Evolutionary conservation across 83 land plant species (phyloP), one percentile per base, ranked within the genome.

Genomic region (Picea mariana): DNA sequence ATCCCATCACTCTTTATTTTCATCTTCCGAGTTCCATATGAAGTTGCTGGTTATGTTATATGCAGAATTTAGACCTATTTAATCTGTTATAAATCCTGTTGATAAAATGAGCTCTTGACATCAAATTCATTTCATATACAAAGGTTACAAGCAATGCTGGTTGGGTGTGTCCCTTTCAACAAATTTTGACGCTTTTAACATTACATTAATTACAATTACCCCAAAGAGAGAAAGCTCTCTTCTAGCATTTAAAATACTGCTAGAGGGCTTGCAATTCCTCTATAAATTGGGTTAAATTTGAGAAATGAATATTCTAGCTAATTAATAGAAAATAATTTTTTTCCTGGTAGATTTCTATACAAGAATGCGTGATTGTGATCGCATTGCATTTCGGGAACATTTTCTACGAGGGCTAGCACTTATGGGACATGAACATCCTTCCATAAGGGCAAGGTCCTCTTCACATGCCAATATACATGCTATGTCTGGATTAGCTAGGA

Each of bases 401-500:
- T 85, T 84, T 80, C 52, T 67, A 0, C 87, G 83, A 21, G 84
- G 59, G 23, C 66, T 81, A 40, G 79, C 81, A 15, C 27, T 82
- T 40, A 87, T 81, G 9, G 79, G 62, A 62, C 89, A 87, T 8
- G 89, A 73, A 65, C 86, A 84, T 18, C 86, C 89, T 75, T 84
- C 87, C 15, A 87, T 86, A 12, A 87, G 84, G 78, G 81, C 89
- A 31, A 85, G 81, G 49, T 87, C 89, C 75, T 87, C 89, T 55
- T 85, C 87, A 71, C 65, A 84, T 34, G 84, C 82, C 40, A 87
- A 67, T 23, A 87, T 87, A 58, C 81, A 77, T 17, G 86, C 89
- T 84, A 84, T 49, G 52, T 82, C 84, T 15, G 87, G 89, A 63
- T 85, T 84, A 12, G 81, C 86, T 24, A 86, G 78, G n/a, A 86